A percentile compares a stretch with the other conserved stretches of the same genome.
Evolutionary conservation across 2,329 filamentous ascomycete genomes (phyloP).

Genomic region (Phaeosphaeriaceae sp.): DNA sequence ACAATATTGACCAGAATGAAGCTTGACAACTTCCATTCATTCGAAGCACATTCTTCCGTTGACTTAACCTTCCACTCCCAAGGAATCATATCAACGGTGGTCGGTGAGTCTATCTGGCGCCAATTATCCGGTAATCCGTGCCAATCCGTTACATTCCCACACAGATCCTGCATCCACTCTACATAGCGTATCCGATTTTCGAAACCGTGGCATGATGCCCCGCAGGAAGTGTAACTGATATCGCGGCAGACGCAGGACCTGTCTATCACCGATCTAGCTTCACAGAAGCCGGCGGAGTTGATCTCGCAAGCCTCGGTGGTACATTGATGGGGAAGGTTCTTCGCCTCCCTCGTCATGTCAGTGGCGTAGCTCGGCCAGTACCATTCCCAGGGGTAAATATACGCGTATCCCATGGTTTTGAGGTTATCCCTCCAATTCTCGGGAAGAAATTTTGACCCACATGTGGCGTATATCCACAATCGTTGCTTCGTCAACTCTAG

Average conservation of each 20-base stretch:
- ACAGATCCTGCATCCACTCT: conserved; percentile 40
- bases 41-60: conserved; percentile 25
- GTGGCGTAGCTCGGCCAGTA: conserved; percentile 32
- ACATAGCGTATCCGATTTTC: conserved; percentile 41
- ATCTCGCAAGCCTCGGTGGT: conserved; percentile 40
- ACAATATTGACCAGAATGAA: conserved; percentile 29
- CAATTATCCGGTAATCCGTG: conserved; percentile 40
- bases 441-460: conserved; percentile 31
- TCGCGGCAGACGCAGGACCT: conserved; percentile 39
- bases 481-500: conserved; percentile 35
- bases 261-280: conserved; percentile 32
- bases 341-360: conserved; percentile 30
- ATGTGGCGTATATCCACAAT: conserved; percentile 43
- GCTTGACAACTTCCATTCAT: conserved; percentile 30
- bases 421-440: conserved; percentile 35
- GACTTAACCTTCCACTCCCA: conserved; percentile 37
- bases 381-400: conserved; percentile 39
- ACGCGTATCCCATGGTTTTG: conserved; percentile 31
- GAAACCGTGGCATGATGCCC: conserved; percentile 37
- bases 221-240: conserved; percentile 36
- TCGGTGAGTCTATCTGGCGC: conserved; percentile 30
- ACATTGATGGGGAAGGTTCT: conserved; percentile 29
- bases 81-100: conserved; percentile 37
- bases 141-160: conserved; percentile 37
- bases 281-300: conserved; percentile 40